A percentile compares a stretch with the other conserved stretches of the same genome.
Evolutionary conservation across 2,329 filamentous ascomycete genomes (phyloP).

Genomic region (Elsinoe perseae): DNA sequence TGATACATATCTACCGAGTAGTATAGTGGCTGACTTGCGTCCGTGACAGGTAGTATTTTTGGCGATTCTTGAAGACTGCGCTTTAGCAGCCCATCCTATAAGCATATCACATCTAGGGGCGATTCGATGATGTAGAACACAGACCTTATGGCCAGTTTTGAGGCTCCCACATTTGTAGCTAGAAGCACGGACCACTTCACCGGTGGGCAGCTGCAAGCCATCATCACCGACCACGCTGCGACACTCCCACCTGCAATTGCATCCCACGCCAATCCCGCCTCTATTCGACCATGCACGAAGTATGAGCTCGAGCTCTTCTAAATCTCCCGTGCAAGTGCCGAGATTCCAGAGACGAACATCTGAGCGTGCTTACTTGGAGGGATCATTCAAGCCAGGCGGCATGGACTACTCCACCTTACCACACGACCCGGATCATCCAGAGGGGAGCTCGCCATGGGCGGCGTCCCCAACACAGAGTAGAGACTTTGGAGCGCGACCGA

Average conservation of each 20-base stretch:
- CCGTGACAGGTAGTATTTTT: background rate
- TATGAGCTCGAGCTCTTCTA: constrained; percentile 16
- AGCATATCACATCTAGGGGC: background rate
- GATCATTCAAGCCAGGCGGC: constrained; percentile 20
- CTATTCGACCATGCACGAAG: background rate
- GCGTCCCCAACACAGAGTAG: constrained; percentile 49
- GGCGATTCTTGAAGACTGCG: background rate
- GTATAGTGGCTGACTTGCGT: background rate
- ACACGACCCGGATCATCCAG: constrained; percentile 51
- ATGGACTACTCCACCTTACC: constrained; percentile 60
- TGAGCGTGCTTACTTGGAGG: constrained; percentile 30
- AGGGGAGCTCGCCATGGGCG: constrained; percentile 57
- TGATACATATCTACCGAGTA: constrained; percentile 6
- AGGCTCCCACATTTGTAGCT: constrained; percentile 10
- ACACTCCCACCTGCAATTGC: constrained; percentile 6
- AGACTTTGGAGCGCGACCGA: constrained; percentile 41
- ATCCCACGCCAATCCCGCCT: background rate
- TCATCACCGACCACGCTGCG: constrained; percentile 10
- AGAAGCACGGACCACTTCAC: constrained; percentile 2
- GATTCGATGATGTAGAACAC: constrained; percentile 7
- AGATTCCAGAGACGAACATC: constrained; percentile 31
- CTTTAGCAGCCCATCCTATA: background rate
- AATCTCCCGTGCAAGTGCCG: constrained; percentile 21
- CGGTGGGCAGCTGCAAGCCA: constrained; percentile 6
- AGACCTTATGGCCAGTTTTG: constrained; percentile 15